A percentile compares a stretch with the other conserved stretches of the same genome.
Evolutionary conservation across 2,329 filamentous ascomycete species (phyloP).

Genomic region (Calonectria crousiana): DNA sequence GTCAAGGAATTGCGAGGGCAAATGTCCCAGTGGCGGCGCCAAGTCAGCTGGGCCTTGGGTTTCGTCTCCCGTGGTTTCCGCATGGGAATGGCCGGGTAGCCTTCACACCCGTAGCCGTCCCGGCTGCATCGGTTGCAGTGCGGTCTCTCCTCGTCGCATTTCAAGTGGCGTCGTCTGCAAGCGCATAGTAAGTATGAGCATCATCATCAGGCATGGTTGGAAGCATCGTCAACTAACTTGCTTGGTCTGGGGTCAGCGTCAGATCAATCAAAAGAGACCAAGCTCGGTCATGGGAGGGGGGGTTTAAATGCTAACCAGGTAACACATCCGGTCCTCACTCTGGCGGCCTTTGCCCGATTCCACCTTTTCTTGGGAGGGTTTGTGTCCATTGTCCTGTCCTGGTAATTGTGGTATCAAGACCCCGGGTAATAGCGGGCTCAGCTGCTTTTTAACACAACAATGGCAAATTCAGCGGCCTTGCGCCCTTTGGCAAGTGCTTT

Average conservation of each 20-base stretch:
- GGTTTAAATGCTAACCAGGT: background rate
- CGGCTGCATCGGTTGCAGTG: background rate
- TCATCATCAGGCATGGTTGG: background rate
- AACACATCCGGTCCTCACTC: background rate
- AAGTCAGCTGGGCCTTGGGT: background rate
- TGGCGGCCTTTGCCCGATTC: background rate
- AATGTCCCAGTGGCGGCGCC: background rate
- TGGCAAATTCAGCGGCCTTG: no score
- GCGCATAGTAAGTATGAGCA: background rate
- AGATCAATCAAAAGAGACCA: background rate
- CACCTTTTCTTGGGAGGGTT: background rate
- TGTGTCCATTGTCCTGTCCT: background rate
- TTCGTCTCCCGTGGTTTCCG: background rate
- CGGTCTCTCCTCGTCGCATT: background rate
- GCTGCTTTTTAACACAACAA: background rate
- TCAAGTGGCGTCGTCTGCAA: background rate
- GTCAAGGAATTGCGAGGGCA: background rate
- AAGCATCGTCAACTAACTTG: background rate
- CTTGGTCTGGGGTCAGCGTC: background rate
- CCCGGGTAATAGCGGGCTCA: background rate
- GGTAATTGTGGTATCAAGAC: background rate
- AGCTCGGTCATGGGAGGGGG: background rate
- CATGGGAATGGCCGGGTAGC: background rate
- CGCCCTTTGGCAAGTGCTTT: background rate
- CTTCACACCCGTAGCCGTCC: background rate